Evolutionary conservation across 208 protist species (phyloP), one percentile per base, ranked within the genome.

Genomic region (Trichomonas gallinae): DNA sequence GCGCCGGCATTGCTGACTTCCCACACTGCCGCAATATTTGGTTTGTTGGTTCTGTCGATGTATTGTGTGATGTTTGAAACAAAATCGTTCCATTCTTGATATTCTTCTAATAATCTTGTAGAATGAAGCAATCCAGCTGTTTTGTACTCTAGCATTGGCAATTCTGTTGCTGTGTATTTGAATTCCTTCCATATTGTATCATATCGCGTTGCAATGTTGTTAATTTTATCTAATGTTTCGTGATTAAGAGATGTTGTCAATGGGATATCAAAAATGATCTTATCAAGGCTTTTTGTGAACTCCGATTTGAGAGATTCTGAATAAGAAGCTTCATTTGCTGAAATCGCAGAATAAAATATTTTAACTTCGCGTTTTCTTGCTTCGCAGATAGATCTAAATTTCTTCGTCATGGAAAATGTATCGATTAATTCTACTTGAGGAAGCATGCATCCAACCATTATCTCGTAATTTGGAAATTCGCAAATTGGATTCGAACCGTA

Each of bases 401-500:
- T 23, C 15, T 48, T 26, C 21, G 87, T 93, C 21, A 93, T 42
- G 2, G 8, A 38, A 51, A 51, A 93, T 1, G 87, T 93, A 93
- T 93, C 87, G 38, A 93, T 34, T 48, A 36, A 31, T 34, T 34
- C 45, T 2, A 93, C 21, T 36, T 93, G 87, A 6, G 87, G 87
- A 48, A 93, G 44, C 31, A 48, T 34, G n/a, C 40, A 48, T 10
- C 42, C 11, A 38, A 44, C 42, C 42, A 93, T 93, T 17, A 93
- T 42, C 4, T 93, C 45, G 46, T 93, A 93, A 93, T 93, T 93
- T 13, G 87, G 87, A 38, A 93, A 38, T 38, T 34, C 26, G 46
- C 87, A 93, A 93, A 93, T 48, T 44, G 87, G 87, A 93, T 93
- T 93, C 21, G 15, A 38, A 15, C 87, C 87, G 46, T 93, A 93